A percentile compares a stretch with the other conserved stretches of the same genome.
phyloP scores from a whole-genome alignment of 176 grass and related monocot genomes.

The Oryza meyeriana region DNA sequence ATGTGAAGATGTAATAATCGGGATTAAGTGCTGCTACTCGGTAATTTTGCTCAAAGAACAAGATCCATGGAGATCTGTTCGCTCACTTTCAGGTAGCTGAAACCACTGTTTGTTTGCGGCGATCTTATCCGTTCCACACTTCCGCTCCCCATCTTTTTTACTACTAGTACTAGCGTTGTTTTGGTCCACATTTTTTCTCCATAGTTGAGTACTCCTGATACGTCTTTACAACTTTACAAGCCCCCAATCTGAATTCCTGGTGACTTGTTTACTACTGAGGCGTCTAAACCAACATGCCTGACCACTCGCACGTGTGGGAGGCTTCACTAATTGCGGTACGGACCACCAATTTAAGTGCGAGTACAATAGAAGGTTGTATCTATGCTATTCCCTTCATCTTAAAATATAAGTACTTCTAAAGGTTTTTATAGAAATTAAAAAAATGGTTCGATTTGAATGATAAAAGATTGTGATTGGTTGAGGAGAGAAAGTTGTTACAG shows the following conservation, averaged over 20 bases:
- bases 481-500: too few species aligned
- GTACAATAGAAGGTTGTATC: too few species aligned
- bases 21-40: neutral
- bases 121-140: neutral
- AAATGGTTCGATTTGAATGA: too few species aligned
- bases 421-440: too few species aligned
- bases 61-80: neutral
- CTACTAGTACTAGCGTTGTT: too few species aligned
- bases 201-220: too few species aligned
- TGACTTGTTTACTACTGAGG: neutral
- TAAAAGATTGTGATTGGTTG: too few species aligned
- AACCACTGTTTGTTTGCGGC: neutral
- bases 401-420: too few species aligned
- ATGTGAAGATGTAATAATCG: neutral
- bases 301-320: neutral
- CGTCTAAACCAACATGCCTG: neutral
- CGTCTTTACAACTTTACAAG: neutral
- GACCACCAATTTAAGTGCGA: too few species aligned
- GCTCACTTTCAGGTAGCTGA: neutral
- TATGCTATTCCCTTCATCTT: too few species aligned
- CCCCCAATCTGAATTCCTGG: neutral
- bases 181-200: too few species aligned
- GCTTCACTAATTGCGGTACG: neutral
- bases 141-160: neutral
- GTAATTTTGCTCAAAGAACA: neutral